Evolutionary conservation across 2,329 filamentous ascomycete genomes (phyloP), one percentile per base, ranked within the genome.

Genomic region (Xenosphaeropsis pyriputrescens): DNA sequence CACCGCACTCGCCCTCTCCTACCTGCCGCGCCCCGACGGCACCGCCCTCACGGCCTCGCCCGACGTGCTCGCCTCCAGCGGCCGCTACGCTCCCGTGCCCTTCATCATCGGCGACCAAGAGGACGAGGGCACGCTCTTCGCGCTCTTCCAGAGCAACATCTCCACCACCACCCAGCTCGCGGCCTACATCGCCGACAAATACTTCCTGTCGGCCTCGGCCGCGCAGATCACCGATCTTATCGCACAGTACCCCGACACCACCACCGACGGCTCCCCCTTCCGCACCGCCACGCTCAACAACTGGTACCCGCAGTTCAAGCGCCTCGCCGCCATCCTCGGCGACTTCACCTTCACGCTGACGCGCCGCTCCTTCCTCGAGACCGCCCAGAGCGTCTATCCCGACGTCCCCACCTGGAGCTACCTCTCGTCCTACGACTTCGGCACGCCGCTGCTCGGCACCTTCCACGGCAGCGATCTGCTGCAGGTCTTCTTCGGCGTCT

Each of bases 111-210:
- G 83, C 32, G 70, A 85, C 50, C 79, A 85, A 55, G 81, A 88
- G 60, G 83, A 89, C 50, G 82, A 89, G 56, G 81, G 82, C 14
- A 85, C 82, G 0, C 56, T 88, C 2, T 85, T 88, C 52, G 64
- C 75, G 5, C 62, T 88, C 26, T 77, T 79, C 54, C 79, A 83
- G 45, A 52, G 57, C 22, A 84, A 86, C 52, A 60, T 88, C 36
- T 81, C 72, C 8, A 79, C 67, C 1, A 72, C 66, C 0, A 57
- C 58, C 1, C 57, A 73, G 5, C 47, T 88, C 0, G 64, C 74
- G 26, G 58, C 67, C 14, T 89, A 89, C 50, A 57, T 91, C 16
- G 49, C 58, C 2, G 51, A 57, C 1, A 45, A 72, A 36, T 80
- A 72, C 61, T 86, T 85, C 62, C 56, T 64, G 29, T 53, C 61